phyloP scores from a whole-genome alignment of 495 filamentous ascomycete genomes.

The Podospora appendiculata region DNA sequence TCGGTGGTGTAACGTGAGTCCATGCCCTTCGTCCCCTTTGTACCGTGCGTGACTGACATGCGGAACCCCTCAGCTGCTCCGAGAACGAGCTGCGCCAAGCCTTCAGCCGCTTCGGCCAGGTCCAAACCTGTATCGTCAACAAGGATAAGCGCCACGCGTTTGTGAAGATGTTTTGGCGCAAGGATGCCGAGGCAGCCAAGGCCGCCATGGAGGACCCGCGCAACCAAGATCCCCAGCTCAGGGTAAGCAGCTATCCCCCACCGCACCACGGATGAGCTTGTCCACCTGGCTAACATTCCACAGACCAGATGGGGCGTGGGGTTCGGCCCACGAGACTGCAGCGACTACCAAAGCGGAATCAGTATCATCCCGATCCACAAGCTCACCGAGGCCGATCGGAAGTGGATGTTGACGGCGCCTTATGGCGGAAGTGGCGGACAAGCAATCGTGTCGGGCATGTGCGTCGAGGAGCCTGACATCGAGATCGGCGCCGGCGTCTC shows the following conservation, averaged over 20 bases:
- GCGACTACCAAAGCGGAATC: conserved; percentile 86
- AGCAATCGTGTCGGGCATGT: conserved; percentile 71
- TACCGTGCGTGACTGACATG: conserved; percentile 8
- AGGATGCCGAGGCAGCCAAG: conserved; percentile 75
- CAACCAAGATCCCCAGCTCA: conserved; percentile 61
- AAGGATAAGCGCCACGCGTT: conserved; percentile 96
- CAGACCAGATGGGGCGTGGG: conserved; percentile 93
- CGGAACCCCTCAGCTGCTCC: conserved; percentile 44
- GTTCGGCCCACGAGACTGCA: conserved; percentile 94
- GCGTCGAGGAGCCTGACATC: conserved; percentile 95
- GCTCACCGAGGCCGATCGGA: conserved; percentile 89
- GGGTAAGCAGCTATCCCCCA: conserved; percentile 50
- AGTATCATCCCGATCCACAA: conserved; percentile 88
- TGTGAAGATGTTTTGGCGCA: conserved; percentile 91
- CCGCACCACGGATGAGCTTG: not conserved
- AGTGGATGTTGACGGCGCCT: conserved; percentile 94
- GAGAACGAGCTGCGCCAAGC: conserved; percentile 73
- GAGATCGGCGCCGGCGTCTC: conserved; percentile 97
- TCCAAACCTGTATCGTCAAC: conserved; percentile 97
- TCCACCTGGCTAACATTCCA: conserved; percentile 13
- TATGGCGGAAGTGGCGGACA: conserved; percentile 87
- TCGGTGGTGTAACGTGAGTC: conserved; percentile 88
- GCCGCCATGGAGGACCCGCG: conserved; percentile 83
- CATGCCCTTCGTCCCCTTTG: not conserved
- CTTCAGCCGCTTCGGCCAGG: conserved; percentile 72